phyloP scores from a whole-genome alignment of 768 basidiomycete genomes.

The Suillus subaureus region DNA sequence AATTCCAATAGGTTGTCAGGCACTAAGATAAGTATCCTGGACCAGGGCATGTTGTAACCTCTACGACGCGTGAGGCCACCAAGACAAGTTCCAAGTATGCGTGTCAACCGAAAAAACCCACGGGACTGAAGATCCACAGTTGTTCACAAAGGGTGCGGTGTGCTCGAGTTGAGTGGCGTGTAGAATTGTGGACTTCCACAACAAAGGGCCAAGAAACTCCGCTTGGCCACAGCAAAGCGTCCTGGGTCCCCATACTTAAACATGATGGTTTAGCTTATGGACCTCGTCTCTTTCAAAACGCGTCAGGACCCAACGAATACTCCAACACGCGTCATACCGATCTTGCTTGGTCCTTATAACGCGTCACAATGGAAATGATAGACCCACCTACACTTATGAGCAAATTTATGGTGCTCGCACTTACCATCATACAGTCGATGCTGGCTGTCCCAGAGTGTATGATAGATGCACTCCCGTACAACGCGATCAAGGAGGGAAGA shows the following conservation, averaged over 20 bases:
- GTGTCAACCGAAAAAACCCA: not conserved
- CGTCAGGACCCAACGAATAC: not conserved
- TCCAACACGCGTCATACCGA: constrained; percentile 3
- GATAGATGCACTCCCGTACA: not conserved
- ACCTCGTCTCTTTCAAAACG: not conserved
- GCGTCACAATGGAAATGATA: not conserved
- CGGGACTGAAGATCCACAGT: not conserved
- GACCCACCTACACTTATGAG: not conserved
- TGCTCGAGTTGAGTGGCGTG: not conserved
- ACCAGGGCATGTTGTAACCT: not conserved
- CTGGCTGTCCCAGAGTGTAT: not conserved
- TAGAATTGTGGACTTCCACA: constrained; percentile 1
- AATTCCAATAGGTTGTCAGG: not conserved
- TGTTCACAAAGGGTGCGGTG: not conserved
- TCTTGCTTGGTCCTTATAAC: not conserved
- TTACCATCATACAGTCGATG: not conserved
- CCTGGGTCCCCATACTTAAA: not conserved
- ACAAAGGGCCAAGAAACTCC: constrained; percentile 6
- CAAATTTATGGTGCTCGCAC: not conserved
- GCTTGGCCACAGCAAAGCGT: constrained; percentile 5
- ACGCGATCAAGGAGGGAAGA: not conserved
- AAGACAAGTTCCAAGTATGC: not conserved
- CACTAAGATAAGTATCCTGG: not conserved
- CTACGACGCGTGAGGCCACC: not conserved
- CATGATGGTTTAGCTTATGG: not conserved